These are phyloP conservation scores for Chalaropsis thielavioides DNA, from an alignment of 2,329 filamentous ascomycete species.

Conservation along the genomic window DNA sequence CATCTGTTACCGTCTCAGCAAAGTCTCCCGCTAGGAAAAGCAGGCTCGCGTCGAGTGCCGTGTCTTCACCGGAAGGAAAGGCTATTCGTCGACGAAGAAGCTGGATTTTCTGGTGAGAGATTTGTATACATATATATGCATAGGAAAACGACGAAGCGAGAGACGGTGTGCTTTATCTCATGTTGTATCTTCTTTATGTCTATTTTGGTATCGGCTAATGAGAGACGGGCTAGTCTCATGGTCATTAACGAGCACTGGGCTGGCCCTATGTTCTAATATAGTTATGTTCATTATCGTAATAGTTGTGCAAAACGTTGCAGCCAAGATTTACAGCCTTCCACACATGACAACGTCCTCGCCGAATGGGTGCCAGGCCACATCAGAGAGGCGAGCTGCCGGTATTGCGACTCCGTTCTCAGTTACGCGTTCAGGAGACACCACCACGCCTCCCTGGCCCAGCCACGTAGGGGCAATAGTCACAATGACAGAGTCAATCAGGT, in stretches of 20 bases:
- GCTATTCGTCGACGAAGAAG: slow-evolving; percentile 4
- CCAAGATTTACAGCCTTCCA: slow-evolving; percentile 37
- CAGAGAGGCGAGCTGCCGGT: slow-evolving; percentile 48
- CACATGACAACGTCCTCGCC: slow-evolving; percentile 75
- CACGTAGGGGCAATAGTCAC: slow-evolving; percentile 82
- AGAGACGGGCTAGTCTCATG: neutral
- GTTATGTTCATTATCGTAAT: slow-evolving; percentile 23
- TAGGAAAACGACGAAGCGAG: neutral
- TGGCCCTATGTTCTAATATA: slow-evolving; percentile 6
- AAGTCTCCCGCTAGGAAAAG: neutral
- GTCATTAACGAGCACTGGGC: slow-evolving; percentile 3
- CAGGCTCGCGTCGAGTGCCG: neutral
- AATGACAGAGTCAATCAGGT: slow-evolving; percentile 63
- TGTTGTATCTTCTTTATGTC: neutral
- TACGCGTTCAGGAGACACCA: slow-evolving; percentile 54
- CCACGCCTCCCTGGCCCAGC: slow-evolving; percentile 70
- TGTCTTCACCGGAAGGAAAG: neutral
- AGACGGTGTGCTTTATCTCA: neutral
- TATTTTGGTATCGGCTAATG: slow-evolving; percentile 5
- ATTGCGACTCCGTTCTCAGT: slow-evolving; percentile 36
- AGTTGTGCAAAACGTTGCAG: neutral
- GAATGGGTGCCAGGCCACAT: slow-evolving; percentile 61
- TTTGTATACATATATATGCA: neutral
- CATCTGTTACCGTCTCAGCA: neutral
- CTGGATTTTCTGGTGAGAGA: slow-evolving; percentile 12